Evolutionary conservation across 257 asterid genomes (phyloP).

Genomic region (Fraxinus pennsylvanica): DNA sequence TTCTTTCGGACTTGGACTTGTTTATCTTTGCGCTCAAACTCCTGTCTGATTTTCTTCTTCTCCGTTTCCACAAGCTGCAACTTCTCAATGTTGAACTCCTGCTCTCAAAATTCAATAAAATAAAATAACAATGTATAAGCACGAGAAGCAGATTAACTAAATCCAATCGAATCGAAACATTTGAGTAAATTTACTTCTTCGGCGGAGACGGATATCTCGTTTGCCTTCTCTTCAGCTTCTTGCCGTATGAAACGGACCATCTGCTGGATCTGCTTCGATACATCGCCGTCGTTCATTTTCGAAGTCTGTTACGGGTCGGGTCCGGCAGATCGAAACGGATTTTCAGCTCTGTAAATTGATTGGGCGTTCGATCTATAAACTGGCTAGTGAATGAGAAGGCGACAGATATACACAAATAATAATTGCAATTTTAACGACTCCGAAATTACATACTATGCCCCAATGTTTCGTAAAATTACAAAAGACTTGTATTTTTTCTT

Average conservation of each 20-base stretch:
- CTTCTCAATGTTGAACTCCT: slow-evolving; percentile 96
- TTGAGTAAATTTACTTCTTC: slow-evolving; percentile 60
- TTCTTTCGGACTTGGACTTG: slow-evolving; percentile 76
- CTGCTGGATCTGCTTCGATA: slow-evolving; percentile 97
- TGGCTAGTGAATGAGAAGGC: slow-evolving; percentile 4
- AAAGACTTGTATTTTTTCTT: neutral
- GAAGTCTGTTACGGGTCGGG: slow-evolving; percentile 19
- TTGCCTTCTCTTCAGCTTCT: slow-evolving; percentile 96
- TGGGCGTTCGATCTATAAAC: neutral
- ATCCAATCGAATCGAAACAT: neutral
- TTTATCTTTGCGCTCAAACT: slow-evolving; percentile 80
- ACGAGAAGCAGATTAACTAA: neutral
- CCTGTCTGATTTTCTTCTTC: slow-evolving; percentile 85
- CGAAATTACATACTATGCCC: neutral
- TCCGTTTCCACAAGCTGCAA: slow-evolving; percentile 86
- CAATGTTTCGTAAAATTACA: neutral
- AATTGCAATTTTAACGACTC: neutral
- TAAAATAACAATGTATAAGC: neutral
- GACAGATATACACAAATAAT: slow-evolving; percentile 10
- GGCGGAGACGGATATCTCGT: slow-evolving; percentile 92
- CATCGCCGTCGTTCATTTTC: slow-evolving; percentile 91
- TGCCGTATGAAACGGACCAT: slow-evolving; percentile 99
- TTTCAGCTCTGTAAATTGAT: neutral
- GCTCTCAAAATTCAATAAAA: slow-evolving; percentile 6
- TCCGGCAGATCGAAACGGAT: neutral